phyloP scores from a whole-genome alignment of 257 asterid species.

The Coffea eugenioides region DNA sequence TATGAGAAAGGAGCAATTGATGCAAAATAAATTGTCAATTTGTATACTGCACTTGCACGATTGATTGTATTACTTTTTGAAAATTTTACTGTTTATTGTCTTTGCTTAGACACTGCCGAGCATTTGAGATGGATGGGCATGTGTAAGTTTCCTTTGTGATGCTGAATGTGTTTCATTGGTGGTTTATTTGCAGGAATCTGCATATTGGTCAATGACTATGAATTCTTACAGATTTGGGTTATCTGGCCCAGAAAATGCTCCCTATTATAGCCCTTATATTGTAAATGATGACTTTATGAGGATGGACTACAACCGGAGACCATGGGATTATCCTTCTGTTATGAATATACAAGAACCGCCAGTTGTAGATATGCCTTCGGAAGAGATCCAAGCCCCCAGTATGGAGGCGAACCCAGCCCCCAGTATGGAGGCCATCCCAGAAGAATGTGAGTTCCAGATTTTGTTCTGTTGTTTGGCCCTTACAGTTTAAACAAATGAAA shows the following conservation, averaged over 20 bases:
- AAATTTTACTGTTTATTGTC: background rate
- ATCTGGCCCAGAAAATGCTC: slow-evolving; percentile 51
- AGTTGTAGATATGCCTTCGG: slow-evolving; percentile 44
- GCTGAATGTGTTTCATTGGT: slow-evolving; percentile 19
- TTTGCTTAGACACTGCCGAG: background rate
- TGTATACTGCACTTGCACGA: background rate
- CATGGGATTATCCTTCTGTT: slow-evolving; percentile 67
- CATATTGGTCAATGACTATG: slow-evolving; percentile 78
- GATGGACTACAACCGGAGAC: slow-evolving; percentile 54
- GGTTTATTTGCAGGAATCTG: slow-evolving; percentile 50
- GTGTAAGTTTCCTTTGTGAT: background rate
- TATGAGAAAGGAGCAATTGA: background rate
- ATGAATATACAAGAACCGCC: slow-evolving; percentile 46
- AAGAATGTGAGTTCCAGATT: slow-evolving; percentile 56
- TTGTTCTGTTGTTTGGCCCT: background rate
- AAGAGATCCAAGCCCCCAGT: slow-evolving; percentile 39
- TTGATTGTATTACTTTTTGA: background rate
- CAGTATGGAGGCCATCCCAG: slow-evolving; percentile 53
- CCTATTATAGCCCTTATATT: slow-evolving; percentile 54
- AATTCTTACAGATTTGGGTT: slow-evolving; percentile 59
- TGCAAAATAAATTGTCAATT: background rate
- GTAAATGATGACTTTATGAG: slow-evolving; percentile 36
- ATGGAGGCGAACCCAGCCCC: slow-evolving; percentile 57
- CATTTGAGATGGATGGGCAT: background rate
- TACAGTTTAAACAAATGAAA: too few relatives aligned